Evolutionary conservation across 108 stramenopile genomes (phyloP).

Genomic region (Chaetoceros tenuissimus): DNA sequence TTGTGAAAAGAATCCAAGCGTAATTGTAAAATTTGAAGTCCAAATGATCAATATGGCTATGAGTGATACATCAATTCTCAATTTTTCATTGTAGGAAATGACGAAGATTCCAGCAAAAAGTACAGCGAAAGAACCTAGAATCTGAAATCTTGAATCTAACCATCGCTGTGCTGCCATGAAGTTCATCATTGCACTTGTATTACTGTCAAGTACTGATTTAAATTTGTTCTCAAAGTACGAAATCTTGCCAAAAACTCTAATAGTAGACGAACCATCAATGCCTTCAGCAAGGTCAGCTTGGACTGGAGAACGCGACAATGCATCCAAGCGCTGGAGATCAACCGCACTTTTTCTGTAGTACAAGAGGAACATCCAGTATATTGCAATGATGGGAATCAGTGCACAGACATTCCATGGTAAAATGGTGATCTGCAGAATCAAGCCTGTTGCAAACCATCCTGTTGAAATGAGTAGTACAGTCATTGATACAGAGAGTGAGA

Average conservation of each 20-base stretch:
- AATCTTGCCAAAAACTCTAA: conserved; percentile 54
- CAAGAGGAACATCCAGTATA: conserved; percentile 52
- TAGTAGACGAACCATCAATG: conserved; percentile 72
- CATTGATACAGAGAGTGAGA: conserved; percentile 62
- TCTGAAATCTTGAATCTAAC: conserved; percentile 77
- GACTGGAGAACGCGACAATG: conserved; percentile 59
- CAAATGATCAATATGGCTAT: conserved; percentile 75
- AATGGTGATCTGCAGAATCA: conserved; percentile 52
- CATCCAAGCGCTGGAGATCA: conserved; percentile 79
- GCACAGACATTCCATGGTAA: conserved; percentile 62
- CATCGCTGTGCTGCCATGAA: conserved; percentile 78
- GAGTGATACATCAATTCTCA: conserved; percentile 49
- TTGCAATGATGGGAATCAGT: conserved; percentile 37
- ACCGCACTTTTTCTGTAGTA: conserved; percentile 67
- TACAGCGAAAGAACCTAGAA: conserved; percentile 66
- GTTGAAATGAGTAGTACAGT: conserved; percentile 55
- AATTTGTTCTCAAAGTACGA: conserved; percentile 48
- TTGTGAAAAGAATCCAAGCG: conserved; percentile 67
- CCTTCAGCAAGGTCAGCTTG: conserved; percentile 75
- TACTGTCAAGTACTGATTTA: conserved; percentile 32
- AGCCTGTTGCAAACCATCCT: conserved; percentile 54
- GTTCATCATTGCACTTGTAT: conserved; percentile 61
- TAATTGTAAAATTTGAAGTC: conserved; percentile 70
- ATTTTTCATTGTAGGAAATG: conserved; percentile 41
- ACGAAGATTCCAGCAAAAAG: conserved; percentile 47